A percentile compares a stretch with the other conserved stretches of the same genome.
Evolutionary conservation across 148 eudicot species (phyloP).

Genomic region (Camellia japonica): DNA sequence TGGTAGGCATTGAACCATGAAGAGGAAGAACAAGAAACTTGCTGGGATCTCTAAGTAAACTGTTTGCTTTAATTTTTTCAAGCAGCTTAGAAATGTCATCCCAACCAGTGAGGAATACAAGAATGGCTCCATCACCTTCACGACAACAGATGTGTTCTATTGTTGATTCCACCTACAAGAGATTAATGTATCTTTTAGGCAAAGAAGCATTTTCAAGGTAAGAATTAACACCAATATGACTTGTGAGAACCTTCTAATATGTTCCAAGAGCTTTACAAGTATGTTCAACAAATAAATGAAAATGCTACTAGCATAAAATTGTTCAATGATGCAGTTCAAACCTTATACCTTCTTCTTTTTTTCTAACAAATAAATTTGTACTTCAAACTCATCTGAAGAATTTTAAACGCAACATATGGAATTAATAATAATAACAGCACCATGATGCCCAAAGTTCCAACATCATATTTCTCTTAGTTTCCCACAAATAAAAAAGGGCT

Average conservation of each 20-base stretch:
- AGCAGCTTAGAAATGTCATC: constrained; percentile 93
- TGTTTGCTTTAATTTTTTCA: constrained; percentile 62
- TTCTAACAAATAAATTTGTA: not conserved
- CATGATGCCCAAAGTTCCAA: too few species aligned
- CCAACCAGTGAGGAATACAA: constrained; percentile 98
- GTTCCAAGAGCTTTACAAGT: not conserved
- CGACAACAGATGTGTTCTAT: constrained; percentile 80
- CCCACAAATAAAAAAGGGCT: too few species aligned
- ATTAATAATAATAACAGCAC: too few species aligned
- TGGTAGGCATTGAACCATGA: constrained; percentile 98
- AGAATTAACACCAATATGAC: not conserved
- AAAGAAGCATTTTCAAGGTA: not conserved
- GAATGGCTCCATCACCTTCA: constrained; percentile 84
- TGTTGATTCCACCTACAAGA: constrained; percentile 77
- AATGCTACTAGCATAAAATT: not conserved
- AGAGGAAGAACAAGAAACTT: constrained; percentile 84
- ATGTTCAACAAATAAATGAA: not conserved
- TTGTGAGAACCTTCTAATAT: not conserved
- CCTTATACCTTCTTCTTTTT: not conserved
- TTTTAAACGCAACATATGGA: too few species aligned
- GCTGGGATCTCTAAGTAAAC: constrained; percentile 63
- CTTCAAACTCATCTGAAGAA: not conserved
- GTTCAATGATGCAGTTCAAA: not conserved
- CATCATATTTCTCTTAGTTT: too few species aligned
- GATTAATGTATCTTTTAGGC: not conserved